These are phyloP conservation scores for Dactylella cylindrospora DNA, from an alignment of 2,329 filamentous ascomycete species.

Conservation along the genomic window DNA sequence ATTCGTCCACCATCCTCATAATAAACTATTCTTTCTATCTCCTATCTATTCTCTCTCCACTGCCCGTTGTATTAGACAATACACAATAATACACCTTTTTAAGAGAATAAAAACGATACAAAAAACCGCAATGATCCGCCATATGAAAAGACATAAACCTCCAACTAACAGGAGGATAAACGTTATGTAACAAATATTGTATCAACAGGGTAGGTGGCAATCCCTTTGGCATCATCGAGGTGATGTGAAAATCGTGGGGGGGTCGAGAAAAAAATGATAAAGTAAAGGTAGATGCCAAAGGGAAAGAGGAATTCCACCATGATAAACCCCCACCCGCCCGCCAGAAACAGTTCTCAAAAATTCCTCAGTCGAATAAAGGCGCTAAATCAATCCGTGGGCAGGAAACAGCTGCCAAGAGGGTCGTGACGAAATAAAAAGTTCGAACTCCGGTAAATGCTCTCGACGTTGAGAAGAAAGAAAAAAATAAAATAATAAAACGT, in stretches of 20 bases:
- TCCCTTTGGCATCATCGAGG: background rate
- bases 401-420: no score
- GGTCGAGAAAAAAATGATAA: background rate
- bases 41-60: no score
- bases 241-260: background rate
- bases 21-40: no score
- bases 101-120: background rate
- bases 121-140: background rate
- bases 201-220: no score
- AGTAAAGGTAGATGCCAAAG: background rate
- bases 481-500: no score
- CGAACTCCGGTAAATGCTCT: background rate
- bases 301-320: constrained; percentile 8
- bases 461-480: background rate
- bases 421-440: constrained; percentile 19
- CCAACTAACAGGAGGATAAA: background rate
- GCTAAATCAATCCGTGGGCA: no score
- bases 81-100: constrained; percentile 34
- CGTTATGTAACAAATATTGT: background rate
- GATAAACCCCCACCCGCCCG: background rate
- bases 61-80: constrained; percentile 44
- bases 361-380: constrained; percentile 29
- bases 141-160: background rate
- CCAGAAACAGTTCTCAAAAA: constrained; percentile 3
- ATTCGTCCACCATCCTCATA: no score